Evolutionary conservation across 2,329 filamentous ascomycete genomes (phyloP), one percentile per base, ranked within the genome.

Genomic region (Exophiala alcalophila): DNA sequence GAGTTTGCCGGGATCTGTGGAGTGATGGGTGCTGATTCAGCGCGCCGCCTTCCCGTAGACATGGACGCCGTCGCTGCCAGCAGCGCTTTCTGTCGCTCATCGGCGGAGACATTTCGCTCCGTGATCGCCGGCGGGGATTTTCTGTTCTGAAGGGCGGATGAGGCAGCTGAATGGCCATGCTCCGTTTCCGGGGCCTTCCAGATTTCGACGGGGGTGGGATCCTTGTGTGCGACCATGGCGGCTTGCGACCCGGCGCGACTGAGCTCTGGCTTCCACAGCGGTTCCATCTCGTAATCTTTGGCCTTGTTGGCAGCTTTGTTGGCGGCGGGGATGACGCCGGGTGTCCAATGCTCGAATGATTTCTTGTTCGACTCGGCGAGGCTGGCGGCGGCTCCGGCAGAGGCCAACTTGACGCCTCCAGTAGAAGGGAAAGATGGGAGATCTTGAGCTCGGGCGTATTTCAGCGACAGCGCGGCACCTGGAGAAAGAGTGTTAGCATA

Each of bases 31-130:
- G 74, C 77, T 1, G 85, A 88, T 15, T 74, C 77, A 5, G 86
- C 76, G 49, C 85, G 75, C 46, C 74, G 76, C 44, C 82, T 75
- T 32, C 65, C 69, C 19, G 68, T 72, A 19, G 78, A 71, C 67
- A 88, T 81, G n/a, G 87, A 87, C 19, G 81, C 86, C 35, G 83
- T 84, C 9, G 88, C 89, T 28, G 88, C 88, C 24, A 78, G 69
- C 32, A 91, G 70, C 1, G 88, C 88, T 46, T 78, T 81, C 48
- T 78, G 76, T 24, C 72, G 74, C 30, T 76, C 74, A 18, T 81
- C 64, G 7, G 64, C 65, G 14, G 65, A 71, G 51, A 70, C 68
- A 24, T 68, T 68, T 50, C 68, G 66, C 56, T 72, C 70, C 19
- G 67, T 58, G 42, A 70, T 64, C 4, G 69, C 66, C 48, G 65